Conservation (phyloP, 495 filamentous ascomycete genomes). For the Neurospora sp. region DNA sequence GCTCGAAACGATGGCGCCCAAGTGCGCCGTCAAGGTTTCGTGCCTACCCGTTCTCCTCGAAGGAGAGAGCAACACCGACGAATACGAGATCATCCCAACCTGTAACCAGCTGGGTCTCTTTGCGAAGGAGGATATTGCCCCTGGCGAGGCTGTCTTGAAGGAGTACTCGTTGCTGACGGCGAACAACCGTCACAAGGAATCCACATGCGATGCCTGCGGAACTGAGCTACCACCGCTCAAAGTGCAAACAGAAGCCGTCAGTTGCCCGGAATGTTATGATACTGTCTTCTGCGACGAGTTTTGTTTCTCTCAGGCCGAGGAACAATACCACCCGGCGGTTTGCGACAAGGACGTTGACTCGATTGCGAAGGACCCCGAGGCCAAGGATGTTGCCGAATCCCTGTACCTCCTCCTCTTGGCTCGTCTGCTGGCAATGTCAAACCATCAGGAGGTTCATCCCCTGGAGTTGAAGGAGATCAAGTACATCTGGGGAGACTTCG, state of each 20-base stretch:
- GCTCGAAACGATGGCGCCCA: slow-evolving; percentile 55
- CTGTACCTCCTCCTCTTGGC: slow-evolving; percentile 72
- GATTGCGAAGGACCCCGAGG: slow-evolving; percentile 67
- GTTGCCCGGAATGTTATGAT: slow-evolving; percentile 68
- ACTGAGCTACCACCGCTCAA: slow-evolving; percentile 56
- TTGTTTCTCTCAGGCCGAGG: slow-evolving; percentile 63
- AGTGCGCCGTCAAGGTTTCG: slow-evolving; percentile 60
- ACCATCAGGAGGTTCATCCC: slow-evolving; percentile 72
- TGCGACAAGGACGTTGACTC: slow-evolving; percentile 77
- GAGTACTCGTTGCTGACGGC: slow-evolving; percentile 77
- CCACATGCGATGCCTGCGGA: slow-evolving; percentile 80
- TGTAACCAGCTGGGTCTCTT: slow-evolving; percentile 79
- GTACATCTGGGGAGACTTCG: slow-evolving; percentile 85
- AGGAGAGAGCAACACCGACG: slow-evolving; percentile 30
- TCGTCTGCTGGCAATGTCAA: slow-evolving; percentile 75
- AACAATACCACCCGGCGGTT: slow-evolving; percentile 72
- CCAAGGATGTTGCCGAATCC: slow-evolving; percentile 59
- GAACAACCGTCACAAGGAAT: slow-evolving; percentile 69
- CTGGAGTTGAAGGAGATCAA: slow-evolving; percentile 76
- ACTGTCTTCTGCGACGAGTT: slow-evolving; percentile 74
- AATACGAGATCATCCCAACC: slow-evolving; percentile 38
- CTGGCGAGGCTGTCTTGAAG: slow-evolving; percentile 65
- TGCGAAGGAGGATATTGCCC: slow-evolving; percentile 67
- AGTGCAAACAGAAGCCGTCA: slow-evolving; percentile 34
- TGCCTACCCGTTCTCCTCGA: slow-evolving; percentile 58